Percentiles rank a stretch among this genome's conserved stretches.
These are phyloP conservation scores for Borovskyia barvae DNA, from an alignment of 208 protist genomes.

Conservation along the genomic window DNA sequence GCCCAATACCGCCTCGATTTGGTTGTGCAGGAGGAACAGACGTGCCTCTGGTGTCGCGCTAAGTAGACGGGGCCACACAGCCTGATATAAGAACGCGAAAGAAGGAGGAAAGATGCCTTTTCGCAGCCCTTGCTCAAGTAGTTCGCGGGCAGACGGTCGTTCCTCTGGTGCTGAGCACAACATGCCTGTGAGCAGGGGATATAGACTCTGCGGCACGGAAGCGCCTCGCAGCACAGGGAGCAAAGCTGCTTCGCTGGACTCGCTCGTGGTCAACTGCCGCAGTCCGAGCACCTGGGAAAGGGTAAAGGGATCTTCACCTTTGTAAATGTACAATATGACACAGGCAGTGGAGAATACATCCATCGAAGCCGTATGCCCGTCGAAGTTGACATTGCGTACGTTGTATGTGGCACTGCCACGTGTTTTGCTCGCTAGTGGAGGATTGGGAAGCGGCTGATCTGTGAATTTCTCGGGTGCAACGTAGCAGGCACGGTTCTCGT, in stretches of 20 bases:
- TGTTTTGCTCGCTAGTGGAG: conserved; percentile 21
- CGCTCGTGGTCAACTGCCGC: conserved; percentile 20
- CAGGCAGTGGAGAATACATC: conserved; percentile 83
- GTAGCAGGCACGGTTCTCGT: conserved; percentile 77
- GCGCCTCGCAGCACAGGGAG: conserved; percentile 13
- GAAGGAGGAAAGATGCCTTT: conserved; percentile 47
- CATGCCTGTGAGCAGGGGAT: conserved; percentile 27
- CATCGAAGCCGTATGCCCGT: conserved; percentile 68
- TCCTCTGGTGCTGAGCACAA: conserved; percentile 27
- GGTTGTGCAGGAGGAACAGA: conserved; percentile 39
- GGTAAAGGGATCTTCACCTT: conserved; percentile 63
- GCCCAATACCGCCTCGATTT: conserved; percentile 8
- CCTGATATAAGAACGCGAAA: conserved; percentile 38
- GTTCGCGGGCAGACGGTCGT: conserved; percentile 43
- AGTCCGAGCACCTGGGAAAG: conserved; percentile 63
- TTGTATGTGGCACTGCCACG: conserved; percentile 21
- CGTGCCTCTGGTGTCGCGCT: conserved; percentile 43
- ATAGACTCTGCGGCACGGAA: conserved; percentile 6
- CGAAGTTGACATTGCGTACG: conserved; percentile 56
- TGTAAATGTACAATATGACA: conserved; percentile 68
- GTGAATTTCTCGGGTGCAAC: conserved; percentile 87
- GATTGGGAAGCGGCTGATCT: conserved; percentile 26
- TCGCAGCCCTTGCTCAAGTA: conserved; percentile 22
- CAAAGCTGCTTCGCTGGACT: conserved; percentile 12
- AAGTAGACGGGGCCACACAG: conserved; percentile 51